Conservation (phyloP, 2,329 filamentous ascomycete species). For the Camillea tinctor region DNA sequence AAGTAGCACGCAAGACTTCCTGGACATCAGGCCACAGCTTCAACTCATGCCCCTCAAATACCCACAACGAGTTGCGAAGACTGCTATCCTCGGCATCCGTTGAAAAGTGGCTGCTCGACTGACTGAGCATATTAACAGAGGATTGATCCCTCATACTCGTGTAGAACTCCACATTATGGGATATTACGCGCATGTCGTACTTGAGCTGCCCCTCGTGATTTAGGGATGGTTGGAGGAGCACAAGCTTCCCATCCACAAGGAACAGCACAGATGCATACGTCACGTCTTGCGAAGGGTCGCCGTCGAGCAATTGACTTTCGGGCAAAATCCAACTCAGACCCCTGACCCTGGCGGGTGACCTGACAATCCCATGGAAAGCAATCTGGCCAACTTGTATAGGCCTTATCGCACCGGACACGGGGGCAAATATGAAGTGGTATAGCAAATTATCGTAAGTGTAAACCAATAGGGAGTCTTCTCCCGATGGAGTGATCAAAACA, state of each 20-base stretch:
- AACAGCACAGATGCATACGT: conserved; percentile 91
- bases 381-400: conserved; percentile 96
- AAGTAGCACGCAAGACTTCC: conserved; percentile 73
- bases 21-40: conserved; percentile 88
- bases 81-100: conserved; percentile 41
- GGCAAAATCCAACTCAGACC: conserved; percentile 95
- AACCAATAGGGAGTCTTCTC: conserved; percentile 90
- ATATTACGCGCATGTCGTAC: conserved; percentile 97
- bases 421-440: conserved; percentile 89
- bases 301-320: conserved; percentile 82
- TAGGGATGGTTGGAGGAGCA: conserved; percentile 82
- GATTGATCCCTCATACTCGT: conserved; percentile 86
- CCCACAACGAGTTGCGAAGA: conserved; percentile 87
- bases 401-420: conserved; percentile 65
- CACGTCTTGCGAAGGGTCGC: conserved; percentile 94
- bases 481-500: conserved; percentile 85
- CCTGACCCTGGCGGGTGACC: conserved; percentile 87
- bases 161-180: conserved; percentile 95
- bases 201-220: conserved; percentile 83
- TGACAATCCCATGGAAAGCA: conserved; percentile 92
- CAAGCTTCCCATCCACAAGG: conserved; percentile 95
- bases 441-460: conserved; percentile 97
- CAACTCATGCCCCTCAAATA: conserved; percentile 84
- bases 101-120: conserved; percentile 28
- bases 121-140: conserved; percentile 34